Conservation (phyloP, 2,329 filamentous ascomycete genomes). For the Hymenoscyphus repandus region DNA sequence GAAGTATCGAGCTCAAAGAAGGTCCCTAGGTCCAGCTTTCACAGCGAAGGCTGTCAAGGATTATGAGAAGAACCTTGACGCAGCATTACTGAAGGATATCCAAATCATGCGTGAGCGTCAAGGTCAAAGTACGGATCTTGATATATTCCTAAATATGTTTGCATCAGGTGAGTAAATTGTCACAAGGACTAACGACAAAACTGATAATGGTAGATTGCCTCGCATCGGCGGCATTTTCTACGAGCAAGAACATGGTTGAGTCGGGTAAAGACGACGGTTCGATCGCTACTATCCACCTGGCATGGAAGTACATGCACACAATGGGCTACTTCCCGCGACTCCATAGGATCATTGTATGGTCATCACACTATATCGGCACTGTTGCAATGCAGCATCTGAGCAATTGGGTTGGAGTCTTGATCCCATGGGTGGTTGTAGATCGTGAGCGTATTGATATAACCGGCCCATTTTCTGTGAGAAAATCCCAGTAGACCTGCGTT, state of each 20-base stretch:
- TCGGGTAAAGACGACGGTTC: constrained; percentile 7
- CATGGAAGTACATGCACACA: constrained; percentile 12
- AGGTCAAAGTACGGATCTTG: constrained; percentile 8
- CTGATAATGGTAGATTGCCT: no score
- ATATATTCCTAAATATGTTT: constrained; percentile 10
- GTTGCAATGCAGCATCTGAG: no score
- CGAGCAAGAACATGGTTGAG: constrained; percentile 9
- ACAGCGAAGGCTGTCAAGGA: constrained; percentile 12
- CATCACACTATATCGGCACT: no score
- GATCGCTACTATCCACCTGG: constrained; percentile 2
- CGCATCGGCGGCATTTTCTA: constrained; percentile 8
- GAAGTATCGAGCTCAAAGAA: constrained; percentile 14
- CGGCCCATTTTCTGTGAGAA: no score
- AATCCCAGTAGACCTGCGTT: no score
- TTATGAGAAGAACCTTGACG: constrained; percentile 9
- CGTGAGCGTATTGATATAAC: no score
- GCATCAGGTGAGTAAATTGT: constrained; percentile 4
- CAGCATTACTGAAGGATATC: constrained; percentile 5
- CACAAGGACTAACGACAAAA: no score
- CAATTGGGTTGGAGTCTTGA: not conserved
- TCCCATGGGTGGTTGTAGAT: no score
- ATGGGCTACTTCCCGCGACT: constrained; percentile 10
- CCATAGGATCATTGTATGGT: no score
- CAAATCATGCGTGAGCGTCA: constrained; percentile 7
- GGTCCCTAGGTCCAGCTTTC: constrained; percentile 13